Percentiles rank a stretch among this genome's conserved stretches.
These are phyloP conservation scores for Thielaviopsis euricoi DNA, from an alignment of 2,329 filamentous ascomycete genomes.

Conservation along the genomic window DNA sequence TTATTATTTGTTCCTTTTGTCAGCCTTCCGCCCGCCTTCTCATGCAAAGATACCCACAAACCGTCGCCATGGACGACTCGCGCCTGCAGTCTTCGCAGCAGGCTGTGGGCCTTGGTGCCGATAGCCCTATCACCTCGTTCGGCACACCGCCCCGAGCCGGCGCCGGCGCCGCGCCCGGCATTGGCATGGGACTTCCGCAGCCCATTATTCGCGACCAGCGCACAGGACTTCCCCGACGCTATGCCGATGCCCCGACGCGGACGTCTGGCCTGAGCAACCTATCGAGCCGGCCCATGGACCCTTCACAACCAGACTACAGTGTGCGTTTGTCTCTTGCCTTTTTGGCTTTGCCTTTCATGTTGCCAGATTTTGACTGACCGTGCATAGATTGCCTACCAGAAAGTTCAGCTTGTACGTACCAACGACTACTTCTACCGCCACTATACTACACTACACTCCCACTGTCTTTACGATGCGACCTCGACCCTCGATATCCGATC, in stretches of 20 bases:
- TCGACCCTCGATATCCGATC: no score
- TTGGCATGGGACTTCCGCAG: not conserved
- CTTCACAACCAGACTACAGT: constrained; percentile 3
- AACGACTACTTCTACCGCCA: constrained; percentile 18
- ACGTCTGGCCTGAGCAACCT: not conserved
- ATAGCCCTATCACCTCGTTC: constrained; percentile 1
- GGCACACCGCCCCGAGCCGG: not conserved
- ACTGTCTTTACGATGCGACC: not conserved
- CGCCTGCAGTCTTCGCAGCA: not conserved
- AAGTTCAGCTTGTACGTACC: constrained; percentile 17
- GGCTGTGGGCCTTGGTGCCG: not conserved
- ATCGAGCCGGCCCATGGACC: constrained; percentile 1
- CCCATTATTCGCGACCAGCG: not conserved
- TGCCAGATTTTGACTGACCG: not conserved
- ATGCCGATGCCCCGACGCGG: constrained; percentile 1
- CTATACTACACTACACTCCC: not conserved
- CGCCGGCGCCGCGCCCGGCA: not conserved
- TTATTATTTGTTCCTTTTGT: constrained; percentile 10
- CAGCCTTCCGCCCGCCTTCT: not conserved
- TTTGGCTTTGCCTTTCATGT: not conserved
- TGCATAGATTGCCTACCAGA: constrained; percentile 9
- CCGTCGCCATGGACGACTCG: constrained; percentile 1
- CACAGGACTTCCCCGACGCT: constrained; percentile 6
- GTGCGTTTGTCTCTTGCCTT: not conserved
- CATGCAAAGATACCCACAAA: no score